Percentiles rank a stretch among this genome's conserved stretches.
phyloP scores from a whole-genome alignment of 257 asterid species.

The Solanum virginianum region DNA sequence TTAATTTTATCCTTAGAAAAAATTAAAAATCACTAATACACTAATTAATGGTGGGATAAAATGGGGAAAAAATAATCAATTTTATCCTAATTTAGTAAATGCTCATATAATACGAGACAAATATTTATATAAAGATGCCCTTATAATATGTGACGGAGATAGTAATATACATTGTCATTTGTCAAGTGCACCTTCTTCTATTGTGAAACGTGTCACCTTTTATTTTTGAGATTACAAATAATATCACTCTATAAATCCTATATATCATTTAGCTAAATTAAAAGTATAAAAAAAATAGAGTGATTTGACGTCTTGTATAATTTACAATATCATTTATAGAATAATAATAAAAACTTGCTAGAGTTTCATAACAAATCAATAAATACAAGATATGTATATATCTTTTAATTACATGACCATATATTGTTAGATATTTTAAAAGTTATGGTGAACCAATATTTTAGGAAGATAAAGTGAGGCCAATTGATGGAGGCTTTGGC shows the following conservation, averaged over 20 bases:
- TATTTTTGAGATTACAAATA: not conserved
- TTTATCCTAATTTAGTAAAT: too few species aligned
- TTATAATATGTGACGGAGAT: too few species aligned
- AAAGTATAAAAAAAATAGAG: not conserved
- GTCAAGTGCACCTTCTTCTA: not conserved
- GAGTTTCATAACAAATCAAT: not conserved
- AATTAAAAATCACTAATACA: too few species aligned
- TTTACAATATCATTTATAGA: not conserved
- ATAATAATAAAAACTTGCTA: not conserved
- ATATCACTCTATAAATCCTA: too few species aligned
- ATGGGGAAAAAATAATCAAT: too few species aligned
- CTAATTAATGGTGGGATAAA: too few species aligned
- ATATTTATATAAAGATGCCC: too few species aligned
- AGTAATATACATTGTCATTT: not conserved
- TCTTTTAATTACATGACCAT: not conserved
- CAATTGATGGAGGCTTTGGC: not conserved
- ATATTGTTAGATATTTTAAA: not conserved
- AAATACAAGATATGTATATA: not conserved
- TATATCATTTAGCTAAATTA: not conserved
- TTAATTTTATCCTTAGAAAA: too few species aligned
- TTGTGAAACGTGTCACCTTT: not conserved
- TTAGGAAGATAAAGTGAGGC: not conserved
- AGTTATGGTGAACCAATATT: not conserved
- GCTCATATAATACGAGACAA: too few species aligned
- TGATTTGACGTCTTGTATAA: not conserved